Percentiles rank a stretch among this genome's conserved stretches.
These are phyloP conservation scores for Austroboletus niveus DNA, from an alignment of 1,284 basidiomycete species.

Conservation along the genomic window DNA sequence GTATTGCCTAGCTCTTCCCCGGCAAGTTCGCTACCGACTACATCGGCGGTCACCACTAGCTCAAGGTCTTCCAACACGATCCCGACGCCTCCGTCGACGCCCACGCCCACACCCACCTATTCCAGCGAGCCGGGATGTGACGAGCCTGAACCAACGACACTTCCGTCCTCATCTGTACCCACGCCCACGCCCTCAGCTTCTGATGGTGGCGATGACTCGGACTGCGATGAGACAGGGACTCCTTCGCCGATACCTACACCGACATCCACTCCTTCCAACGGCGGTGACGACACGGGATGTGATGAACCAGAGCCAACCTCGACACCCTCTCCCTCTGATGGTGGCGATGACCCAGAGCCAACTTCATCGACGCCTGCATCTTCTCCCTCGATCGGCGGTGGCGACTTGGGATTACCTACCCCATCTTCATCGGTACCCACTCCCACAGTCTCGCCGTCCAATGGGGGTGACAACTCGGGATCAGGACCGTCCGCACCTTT, in stretches of 20 bases:
- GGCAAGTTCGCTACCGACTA: background rate
- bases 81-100: background rate
- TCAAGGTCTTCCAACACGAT: background rate
- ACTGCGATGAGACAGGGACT: background rate
- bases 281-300: too few relatives aligned
- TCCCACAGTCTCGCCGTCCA: too few relatives aligned
- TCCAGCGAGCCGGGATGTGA: background rate
- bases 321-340: background rate
- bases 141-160: background rate
- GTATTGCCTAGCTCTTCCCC: background rate
- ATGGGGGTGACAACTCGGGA: too few relatives aligned
- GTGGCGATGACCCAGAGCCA: background rate
- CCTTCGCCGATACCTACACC: background rate
- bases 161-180: background rate
- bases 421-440: too few relatives aligned
- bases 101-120: background rate
- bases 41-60: background rate
- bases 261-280: too few relatives aligned
- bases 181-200: background rate
- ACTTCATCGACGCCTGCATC: too few relatives aligned
- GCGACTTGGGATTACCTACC: too few relatives aligned
- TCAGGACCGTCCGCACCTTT: too few relatives aligned
- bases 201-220: background rate
- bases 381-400: too few relatives aligned
- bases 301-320: background rate